Conservation (phyloP, 768 basidiomycete species). For the Rossbeevera mucosa region DNA sequence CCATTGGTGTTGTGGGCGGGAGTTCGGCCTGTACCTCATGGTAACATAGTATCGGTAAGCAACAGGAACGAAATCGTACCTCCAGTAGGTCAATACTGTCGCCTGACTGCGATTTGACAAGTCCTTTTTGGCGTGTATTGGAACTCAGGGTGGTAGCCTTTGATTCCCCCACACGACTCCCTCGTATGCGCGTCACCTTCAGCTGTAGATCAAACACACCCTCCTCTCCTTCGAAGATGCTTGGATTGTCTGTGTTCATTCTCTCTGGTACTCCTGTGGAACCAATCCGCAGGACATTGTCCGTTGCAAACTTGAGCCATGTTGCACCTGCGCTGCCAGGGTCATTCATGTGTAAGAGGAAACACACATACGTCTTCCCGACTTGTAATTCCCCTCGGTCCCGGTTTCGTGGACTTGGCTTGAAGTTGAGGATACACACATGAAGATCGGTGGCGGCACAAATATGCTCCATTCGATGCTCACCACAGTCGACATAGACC, state of each 20-base stretch:
- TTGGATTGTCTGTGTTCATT: not conserved
- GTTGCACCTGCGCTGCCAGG: conserved; percentile 2
- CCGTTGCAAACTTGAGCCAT: conserved; percentile 25
- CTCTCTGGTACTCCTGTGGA: conserved; percentile 7
- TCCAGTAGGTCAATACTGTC: no score
- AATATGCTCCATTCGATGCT: conserved; percentile 12
- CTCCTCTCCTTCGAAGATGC: not conserved
- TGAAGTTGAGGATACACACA: conserved; percentile 23
- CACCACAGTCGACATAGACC: conserved; percentile 15
- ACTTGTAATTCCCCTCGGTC: conserved; percentile 12
- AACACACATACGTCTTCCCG: conserved; percentile 19
- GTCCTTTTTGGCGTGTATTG: no score
- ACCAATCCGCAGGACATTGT: conserved; percentile 19
- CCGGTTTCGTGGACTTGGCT: not conserved
- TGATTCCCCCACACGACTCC: no score
- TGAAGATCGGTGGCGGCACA: conserved; percentile 13
- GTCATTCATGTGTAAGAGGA: conserved; percentile 15
- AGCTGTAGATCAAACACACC: conserved; percentile 11
- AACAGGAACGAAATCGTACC: no score
- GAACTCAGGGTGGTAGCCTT: no score
- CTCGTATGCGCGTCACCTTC: conserved; percentile 8
- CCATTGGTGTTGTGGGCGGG: no score
- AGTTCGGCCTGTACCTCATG: no score
- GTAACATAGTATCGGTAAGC: no score
- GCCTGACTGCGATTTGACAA: no score